A percentile compares a stretch with the other conserved stretches of the same genome.
These are phyloP conservation scores for Flueggea neowawraea DNA, from an alignment of 441 rosid species.

Conservation along the genomic window DNA sequence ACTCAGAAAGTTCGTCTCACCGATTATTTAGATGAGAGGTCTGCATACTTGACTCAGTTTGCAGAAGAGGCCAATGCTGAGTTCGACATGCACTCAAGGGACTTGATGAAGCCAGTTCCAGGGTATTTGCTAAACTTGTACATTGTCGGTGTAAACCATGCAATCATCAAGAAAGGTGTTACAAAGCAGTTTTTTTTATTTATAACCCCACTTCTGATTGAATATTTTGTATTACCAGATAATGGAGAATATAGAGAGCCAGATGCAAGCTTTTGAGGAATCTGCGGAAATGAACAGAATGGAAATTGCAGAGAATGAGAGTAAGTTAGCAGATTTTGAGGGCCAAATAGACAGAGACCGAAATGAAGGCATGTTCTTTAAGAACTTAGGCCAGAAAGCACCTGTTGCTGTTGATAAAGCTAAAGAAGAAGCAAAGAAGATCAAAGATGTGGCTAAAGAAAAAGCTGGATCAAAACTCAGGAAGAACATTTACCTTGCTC, in stretches of 20 bases:
- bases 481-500: constrained; percentile 64
- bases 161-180: constrained; percentile 3
- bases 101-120: constrained; percentile 78
- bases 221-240: constrained; percentile 44
- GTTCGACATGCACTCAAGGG: constrained; percentile 80
- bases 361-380: constrained; percentile 89
- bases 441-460: constrained; percentile 44
- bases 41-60: constrained; percentile 73
- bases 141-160: neutral
- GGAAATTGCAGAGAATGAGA: constrained; percentile 68
- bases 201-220: constrained; percentile 8
- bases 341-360: constrained; percentile 60
- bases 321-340: constrained; percentile 63
- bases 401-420: constrained; percentile 50
- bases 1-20: constrained; percentile 82
- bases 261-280: constrained; percentile 90
- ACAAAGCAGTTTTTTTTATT: neutral
- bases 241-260: constrained; percentile 76
- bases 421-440: constrained; percentile 51
- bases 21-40: constrained; percentile 70
- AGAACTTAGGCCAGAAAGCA: constrained; percentile 56
- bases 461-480: constrained; percentile 58
- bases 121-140: constrained; percentile 46
- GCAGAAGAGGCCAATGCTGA: constrained; percentile 84
- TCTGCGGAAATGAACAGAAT: constrained; percentile 55